Percentiles rank a stretch among this genome's conserved stretches.
Conservation (phyloP, 2,329 filamentous ascomycete species). For the Onygenales sp. region DNA sequence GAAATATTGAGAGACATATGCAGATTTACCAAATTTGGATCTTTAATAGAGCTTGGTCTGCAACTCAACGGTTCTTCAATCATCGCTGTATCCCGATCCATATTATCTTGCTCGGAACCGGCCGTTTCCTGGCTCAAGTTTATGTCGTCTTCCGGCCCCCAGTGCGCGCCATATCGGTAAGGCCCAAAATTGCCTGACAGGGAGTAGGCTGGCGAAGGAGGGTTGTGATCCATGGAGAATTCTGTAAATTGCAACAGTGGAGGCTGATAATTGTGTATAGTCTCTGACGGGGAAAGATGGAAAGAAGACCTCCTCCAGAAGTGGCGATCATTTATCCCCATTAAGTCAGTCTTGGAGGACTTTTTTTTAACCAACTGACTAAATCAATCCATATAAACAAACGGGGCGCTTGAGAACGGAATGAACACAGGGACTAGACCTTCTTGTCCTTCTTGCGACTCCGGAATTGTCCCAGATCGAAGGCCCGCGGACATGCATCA, state of each 20-base stretch:
- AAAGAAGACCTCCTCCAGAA: neutral
- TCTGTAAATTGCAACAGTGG: neutral
- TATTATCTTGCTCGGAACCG: neutral
- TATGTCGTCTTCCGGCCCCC: too few species aligned
- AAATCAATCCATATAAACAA: too few species aligned
- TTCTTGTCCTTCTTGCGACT: too few species aligned
- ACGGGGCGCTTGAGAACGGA: too few species aligned
- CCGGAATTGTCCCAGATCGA: too few species aligned
- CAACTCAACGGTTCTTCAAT: neutral
- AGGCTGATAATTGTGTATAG: neutral
- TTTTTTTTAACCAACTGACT: too few species aligned
- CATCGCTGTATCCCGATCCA: neutral
- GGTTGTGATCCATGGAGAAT: neutral
- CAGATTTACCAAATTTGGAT: conserved; percentile 3
- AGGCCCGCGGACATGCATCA: too few species aligned
- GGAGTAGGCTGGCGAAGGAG: too few species aligned
- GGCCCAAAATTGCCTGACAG: too few species aligned
- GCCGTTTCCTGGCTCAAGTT: neutral
- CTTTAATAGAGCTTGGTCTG: neutral
- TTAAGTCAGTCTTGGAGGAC: neutral
- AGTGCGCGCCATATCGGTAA: too few species aligned
- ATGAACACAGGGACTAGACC: too few species aligned
- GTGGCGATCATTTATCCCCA: neutral
- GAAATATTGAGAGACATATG: neutral
- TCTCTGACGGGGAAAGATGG: neutral